Evolutionary conservation across 495 filamentous ascomycete genomes (phyloP), one percentile per base, ranked within the genome.

Genomic region (Aspergillus incahuasiensis): DNA sequence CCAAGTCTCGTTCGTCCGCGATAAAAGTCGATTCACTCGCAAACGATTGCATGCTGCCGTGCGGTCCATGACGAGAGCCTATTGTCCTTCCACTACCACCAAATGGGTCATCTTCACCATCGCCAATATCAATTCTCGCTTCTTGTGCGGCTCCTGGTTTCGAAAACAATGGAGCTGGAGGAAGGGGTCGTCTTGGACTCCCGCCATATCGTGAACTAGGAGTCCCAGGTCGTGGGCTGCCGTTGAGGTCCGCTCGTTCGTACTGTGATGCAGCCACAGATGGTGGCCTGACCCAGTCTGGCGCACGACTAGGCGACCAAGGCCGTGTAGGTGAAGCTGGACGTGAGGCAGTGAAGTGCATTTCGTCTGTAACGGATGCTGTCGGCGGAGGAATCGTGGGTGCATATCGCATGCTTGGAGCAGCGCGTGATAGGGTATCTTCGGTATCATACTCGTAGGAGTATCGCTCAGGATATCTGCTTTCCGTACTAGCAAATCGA

Each of bases 191-290:
- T 45, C 89, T 81, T 7, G 90, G 88, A 58, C 89, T 91, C 9
- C 90, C 87, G 34, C 90, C 87, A 64, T 96, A 97, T 62, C 82
- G 79, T 35, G 89, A 90, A 4, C 90, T 88, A 8, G 94, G 89
- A 2, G 92, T 96, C 2, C 94, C 94, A 12, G 94, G 94, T 56
- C 94, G 75, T 8, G 94, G 92, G 38, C 82, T 89, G 7, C 94
- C 94, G 64, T 97, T 94, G 49, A 97, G 67, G 62, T 96, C 91
- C 16, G 84, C 80, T 0, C 91, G 88, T 64, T 97, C 94, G 66
- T 94, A 98, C 18, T 83, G 69, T 20, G 84, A 73, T 58, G 75
- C 81, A 1, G 85, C 80, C 0, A 74, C 67, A 0, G 75, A 78
- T 9, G 89, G 87, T 3, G 88, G 89, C 38, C 87, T 78, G 3